Conservation (phyloP, 805 yeast species). For the Candida xiaguanensis region DNA sequence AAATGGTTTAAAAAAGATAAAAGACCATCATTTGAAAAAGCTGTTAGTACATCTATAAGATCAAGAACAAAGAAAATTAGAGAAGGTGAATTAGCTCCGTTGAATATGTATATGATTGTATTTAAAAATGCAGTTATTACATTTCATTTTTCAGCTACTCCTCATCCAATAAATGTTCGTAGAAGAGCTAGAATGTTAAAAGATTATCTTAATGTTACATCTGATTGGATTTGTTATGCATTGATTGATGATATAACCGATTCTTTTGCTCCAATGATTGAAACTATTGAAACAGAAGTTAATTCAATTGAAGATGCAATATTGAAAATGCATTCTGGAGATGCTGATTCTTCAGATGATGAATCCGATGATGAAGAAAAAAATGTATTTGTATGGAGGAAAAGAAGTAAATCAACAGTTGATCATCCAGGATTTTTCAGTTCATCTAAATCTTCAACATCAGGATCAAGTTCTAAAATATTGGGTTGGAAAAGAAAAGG, state of each 20-base stretch:
- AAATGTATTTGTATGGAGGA: slow-evolving; percentile 30
- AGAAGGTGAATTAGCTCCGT: slow-evolving; percentile 70
- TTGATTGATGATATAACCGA: slow-evolving; percentile 95
- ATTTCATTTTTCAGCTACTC: slow-evolving; percentile 91
- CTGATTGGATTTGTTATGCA: slow-evolving; percentile 98
- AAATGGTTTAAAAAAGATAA: slow-evolving; percentile 15
- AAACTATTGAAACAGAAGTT: slow-evolving; percentile 90
- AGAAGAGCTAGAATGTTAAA: slow-evolving; percentile 83
- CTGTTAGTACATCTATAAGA: slow-evolving; percentile 17
- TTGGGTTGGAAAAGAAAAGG: slow-evolving; percentile 84
- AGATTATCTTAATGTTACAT: slow-evolving; percentile 84
- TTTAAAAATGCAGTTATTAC: slow-evolving; percentile 89
- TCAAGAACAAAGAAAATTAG: slow-evolving; percentile 30
- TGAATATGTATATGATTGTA: slow-evolving; percentile 89
- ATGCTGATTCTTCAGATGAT: slow-evolving; percentile 40
- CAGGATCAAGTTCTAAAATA: slow-evolving; percentile 47
- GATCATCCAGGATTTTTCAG: slow-evolving; percentile 17
- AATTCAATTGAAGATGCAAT: slow-evolving; percentile 93
- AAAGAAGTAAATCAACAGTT: slow-evolving; percentile 37
- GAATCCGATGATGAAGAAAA: slow-evolving; percentile 17
- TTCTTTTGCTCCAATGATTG: slow-evolving; percentile 95
- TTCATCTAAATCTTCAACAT: slow-evolving; percentile 12
- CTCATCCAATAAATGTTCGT: slow-evolving; percentile 94
- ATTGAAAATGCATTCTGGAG: slow-evolving; percentile 76
- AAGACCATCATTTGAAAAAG: slow-evolving; percentile 9